These are phyloP conservation scores for Hypoxylon rickii DNA, from an alignment of 495 filamentous ascomycete genomes.

Conservation along the genomic window DNA sequence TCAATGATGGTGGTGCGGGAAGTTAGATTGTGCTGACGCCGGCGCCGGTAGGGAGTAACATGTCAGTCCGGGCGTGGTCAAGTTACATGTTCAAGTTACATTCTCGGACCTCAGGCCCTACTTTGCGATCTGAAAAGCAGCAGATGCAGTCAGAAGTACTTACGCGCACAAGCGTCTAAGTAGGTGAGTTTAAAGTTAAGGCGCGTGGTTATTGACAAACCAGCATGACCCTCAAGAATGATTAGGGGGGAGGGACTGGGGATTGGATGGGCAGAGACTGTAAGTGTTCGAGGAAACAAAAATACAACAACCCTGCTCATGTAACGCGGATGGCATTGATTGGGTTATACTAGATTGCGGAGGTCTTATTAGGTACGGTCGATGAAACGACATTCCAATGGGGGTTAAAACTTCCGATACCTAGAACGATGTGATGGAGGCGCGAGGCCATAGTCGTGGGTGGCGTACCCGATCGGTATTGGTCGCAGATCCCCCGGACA, in stretches of 20 bases:
- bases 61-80: constrained; percentile 9
- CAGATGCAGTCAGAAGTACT: neutral
- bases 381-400: constrained; percentile 30
- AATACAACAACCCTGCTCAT: constrained; percentile 3
- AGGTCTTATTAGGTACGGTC: neutral
- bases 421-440: too few relatives aligned
- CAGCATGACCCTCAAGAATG: constrained; percentile 25
- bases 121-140: constrained; percentile 16
- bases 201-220: constrained; percentile 26
- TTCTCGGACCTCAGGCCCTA: constrained; percentile 25
- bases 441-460: constrained; percentile 22
- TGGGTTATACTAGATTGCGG: constrained; percentile 2
- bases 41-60: constrained; percentile 4
- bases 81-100: constrained; percentile 29
- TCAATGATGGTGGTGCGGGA: constrained; percentile 3
- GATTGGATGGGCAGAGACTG: too few relatives aligned
- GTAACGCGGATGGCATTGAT: constrained; percentile 28
- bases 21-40: constrained; percentile 14
- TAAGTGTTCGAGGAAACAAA: too few relatives aligned
- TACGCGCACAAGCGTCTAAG: neutral
- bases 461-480: constrained; percentile 30
- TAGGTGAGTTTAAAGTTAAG: constrained; percentile 15
- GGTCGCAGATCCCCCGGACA: constrained; percentile 31
- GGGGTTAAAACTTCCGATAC: constrained; percentile 28
- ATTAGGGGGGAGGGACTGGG: constrained; percentile 25